These are phyloP conservation scores for Aureobasidium lini DNA, from an alignment of 2,329 filamentous ascomycete genomes.

Conservation along the genomic window DNA sequence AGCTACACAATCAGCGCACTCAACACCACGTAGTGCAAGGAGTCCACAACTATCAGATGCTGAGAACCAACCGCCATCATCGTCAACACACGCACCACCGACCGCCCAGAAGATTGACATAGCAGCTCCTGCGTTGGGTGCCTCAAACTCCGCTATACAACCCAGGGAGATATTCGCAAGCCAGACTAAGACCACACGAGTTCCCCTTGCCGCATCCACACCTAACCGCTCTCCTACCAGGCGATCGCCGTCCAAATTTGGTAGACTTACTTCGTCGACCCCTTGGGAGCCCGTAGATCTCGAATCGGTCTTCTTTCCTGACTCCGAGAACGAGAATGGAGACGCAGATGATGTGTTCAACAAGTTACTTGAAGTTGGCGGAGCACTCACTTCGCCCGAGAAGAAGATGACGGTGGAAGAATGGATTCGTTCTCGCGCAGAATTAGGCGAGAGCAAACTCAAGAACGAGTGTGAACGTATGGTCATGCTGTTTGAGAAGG, in stretches of 20 bases:
- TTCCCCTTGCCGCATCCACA: constrained; percentile 37
- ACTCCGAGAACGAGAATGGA: constrained; percentile 32
- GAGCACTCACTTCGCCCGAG: constrained; percentile 64
- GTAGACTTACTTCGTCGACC: constrained; percentile 43
- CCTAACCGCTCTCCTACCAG: constrained; percentile 26
- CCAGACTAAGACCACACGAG: constrained; percentile 29
- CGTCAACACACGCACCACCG: constrained; percentile 23
- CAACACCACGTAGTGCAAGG: constrained; percentile 45
- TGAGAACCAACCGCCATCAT: constrained; percentile 70
- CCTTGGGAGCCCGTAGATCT: constrained; percentile 72
- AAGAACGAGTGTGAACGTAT: constrained; percentile 74
- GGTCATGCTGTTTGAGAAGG: constrained; percentile 73
- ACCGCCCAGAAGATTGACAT: constrained; percentile 14
- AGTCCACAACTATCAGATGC: constrained; percentile 62
- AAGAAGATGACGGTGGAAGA: constrained; percentile 88
- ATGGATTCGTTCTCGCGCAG: constrained; percentile 80
- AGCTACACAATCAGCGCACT: constrained; percentile 52
- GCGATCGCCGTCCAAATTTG: constrained; percentile 35
- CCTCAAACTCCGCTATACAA: constrained; percentile 14
- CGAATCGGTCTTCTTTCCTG: constrained; percentile 57
- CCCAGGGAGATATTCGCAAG: constrained; percentile 17
- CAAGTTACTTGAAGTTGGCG: constrained; percentile 36
- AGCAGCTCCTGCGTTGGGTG: constrained; percentile 27
- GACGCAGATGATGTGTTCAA: constrained; percentile 45
- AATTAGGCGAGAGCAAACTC: constrained; percentile 69